phyloP scores from a whole-genome alignment of 2,329 filamentous ascomycete species.

The Leptodontidium sp. region DNA sequence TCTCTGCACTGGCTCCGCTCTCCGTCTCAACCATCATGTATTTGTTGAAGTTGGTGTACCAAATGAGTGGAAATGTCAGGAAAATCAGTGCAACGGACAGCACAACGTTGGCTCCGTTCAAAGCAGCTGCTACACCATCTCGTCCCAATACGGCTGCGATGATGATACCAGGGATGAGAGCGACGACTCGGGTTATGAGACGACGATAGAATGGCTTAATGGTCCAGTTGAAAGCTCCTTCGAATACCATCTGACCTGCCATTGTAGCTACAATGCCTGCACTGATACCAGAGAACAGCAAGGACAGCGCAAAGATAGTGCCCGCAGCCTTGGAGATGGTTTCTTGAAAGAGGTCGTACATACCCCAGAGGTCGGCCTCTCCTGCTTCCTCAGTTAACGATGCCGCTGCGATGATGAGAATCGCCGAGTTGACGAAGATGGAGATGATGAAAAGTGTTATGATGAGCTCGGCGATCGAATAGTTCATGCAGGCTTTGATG shows the following conservation, averaged over 20 bases:
- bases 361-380: slow-evolving; percentile 80
- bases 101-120: slow-evolving; percentile 79
- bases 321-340: slow-evolving; percentile 75
- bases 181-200: slow-evolving; percentile 78
- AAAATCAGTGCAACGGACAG: slow-evolving; percentile 84
- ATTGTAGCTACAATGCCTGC: slow-evolving; percentile 90
- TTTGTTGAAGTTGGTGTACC: slow-evolving; percentile 78
- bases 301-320: slow-evolving; percentile 79
- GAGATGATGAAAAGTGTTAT: slow-evolving; percentile 81
- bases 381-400: slow-evolving; percentile 72
- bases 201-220: slow-evolving; percentile 80
- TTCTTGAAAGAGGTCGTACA: slow-evolving; percentile 74
- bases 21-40: slow-evolving; percentile 71
- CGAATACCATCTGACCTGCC: slow-evolving; percentile 84
- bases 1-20: slow-evolving; percentile 26
- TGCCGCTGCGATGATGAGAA: slow-evolving; percentile 81
- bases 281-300: slow-evolving; percentile 80
- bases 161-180: slow-evolving; percentile 81
- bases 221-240: slow-evolving; percentile 80
- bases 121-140: slow-evolving; percentile 70
- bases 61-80: slow-evolving; percentile 80
- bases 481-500: slow-evolving; percentile 75
- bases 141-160: slow-evolving; percentile 80
- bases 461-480: slow-evolving; percentile 73
- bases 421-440: slow-evolving; percentile 82